These are phyloP conservation scores for Dipteronia dyeriana DNA, from an alignment of 345 rosid genomes.

Conservation along the genomic window DNA sequence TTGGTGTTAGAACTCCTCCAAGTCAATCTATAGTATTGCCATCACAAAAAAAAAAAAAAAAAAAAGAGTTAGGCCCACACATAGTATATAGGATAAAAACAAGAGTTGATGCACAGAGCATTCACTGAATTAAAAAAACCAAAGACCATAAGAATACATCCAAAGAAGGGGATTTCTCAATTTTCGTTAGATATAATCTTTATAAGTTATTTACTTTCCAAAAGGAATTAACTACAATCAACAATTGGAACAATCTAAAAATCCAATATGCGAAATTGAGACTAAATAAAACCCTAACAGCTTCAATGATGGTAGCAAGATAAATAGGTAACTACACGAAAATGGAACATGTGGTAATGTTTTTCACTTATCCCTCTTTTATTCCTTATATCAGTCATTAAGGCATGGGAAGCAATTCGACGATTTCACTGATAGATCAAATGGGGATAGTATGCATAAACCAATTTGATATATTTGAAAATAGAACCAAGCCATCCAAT, in stretches of 20 bases:
- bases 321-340: not conserved
- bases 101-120: not conserved
- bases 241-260: not conserved
- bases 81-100: not conserved
- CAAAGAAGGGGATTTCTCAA: not conserved
- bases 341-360: too few species aligned
- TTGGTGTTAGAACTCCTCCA: not conserved
- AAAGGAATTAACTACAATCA: not conserved
- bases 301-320: not conserved
- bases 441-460: constrained; percentile 5
- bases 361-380: too few species aligned
- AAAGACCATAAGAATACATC: not conserved
- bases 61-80: not conserved
- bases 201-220: not conserved
- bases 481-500: not conserved
- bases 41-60: not conserved
- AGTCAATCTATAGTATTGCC: not conserved
- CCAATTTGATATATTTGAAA: not conserved
- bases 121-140: not conserved
- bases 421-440: constrained; percentile 1
- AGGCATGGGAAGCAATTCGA: constrained; percentile 1
- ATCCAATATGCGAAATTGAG: not conserved
- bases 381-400: too few species aligned
- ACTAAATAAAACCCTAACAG: not conserved
- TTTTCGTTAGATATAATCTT: not conserved